Conservation (phyloP, 176 grass and related monocot species). For the Poa pratensis region DNA sequence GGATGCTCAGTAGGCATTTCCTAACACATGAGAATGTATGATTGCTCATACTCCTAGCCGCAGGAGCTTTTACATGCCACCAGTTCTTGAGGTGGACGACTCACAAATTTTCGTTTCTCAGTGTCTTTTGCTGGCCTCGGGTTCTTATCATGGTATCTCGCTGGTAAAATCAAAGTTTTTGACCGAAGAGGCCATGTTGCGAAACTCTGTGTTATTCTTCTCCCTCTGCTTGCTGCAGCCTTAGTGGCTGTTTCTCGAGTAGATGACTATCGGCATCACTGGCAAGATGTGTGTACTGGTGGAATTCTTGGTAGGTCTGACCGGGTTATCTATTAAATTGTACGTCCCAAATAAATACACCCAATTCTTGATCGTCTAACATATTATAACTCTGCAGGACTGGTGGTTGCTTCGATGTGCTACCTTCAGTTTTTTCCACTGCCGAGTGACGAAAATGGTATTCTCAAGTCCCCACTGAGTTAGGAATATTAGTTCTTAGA, state of each 20-base stretch:
- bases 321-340: background rate
- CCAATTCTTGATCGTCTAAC: slow-evolving; percentile 1
- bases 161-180: slow-evolving; percentile 77
- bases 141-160: slow-evolving; percentile 75
- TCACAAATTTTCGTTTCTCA: slow-evolving; percentile 42
- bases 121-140: slow-evolving; percentile 87
- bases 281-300: slow-evolving; percentile 75
- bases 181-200: slow-evolving; percentile 63
- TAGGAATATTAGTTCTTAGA: background rate
- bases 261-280: slow-evolving; percentile 84
- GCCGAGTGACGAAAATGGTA: slow-evolving; percentile 60
- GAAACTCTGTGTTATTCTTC: slow-evolving; percentile 70
- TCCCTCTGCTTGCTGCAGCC: slow-evolving; percentile 67
- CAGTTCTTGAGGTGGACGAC: background rate
- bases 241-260: slow-evolving; percentile 75
- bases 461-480: background rate
- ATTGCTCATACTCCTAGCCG: slow-evolving; percentile 13
- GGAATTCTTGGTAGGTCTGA: slow-evolving; percentile 66
- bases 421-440: slow-evolving; percentile 65
- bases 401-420: slow-evolving; percentile 59
- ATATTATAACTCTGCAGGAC: slow-evolving; percentile 34
- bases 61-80: slow-evolving; percentile 16
- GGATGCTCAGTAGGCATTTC: slow-evolving; percentile 15
- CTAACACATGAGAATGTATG: background rate
- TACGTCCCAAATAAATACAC: background rate